phyloP scores from a whole-genome alignment of 2,329 filamentous ascomycete genomes.

The Penicillium sp. region DNA sequence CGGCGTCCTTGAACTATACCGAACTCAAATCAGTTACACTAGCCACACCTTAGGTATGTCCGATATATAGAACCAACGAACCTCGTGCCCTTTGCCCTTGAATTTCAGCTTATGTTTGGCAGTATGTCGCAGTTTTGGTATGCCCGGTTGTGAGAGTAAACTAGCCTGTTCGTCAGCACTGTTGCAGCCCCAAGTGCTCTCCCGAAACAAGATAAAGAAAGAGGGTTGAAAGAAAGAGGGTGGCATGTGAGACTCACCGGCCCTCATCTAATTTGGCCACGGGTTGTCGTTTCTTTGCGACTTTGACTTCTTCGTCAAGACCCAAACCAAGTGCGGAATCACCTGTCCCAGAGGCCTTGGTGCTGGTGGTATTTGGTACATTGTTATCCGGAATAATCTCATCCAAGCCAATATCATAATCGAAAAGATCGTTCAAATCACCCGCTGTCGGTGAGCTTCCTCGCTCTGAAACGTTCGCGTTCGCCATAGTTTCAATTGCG shows the following conservation, averaged over 20 bases:
- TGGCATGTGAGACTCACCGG: conserved; percentile 48
- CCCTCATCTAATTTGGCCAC: conserved; percentile 83
- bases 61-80: conserved; percentile 29
- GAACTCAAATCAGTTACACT: conserved; percentile 8
- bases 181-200: not conserved
- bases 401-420: conserved; percentile 65
- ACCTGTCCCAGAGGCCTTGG: conserved; percentile 18
- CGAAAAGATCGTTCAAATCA: conserved; percentile 66
- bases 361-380: conserved; percentile 12
- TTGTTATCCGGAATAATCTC: conserved; percentile 45
- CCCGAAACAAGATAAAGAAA: not conserved
- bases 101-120: conserved; percentile 69
- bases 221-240: not conserved
- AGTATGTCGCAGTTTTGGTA: conserved; percentile 73
- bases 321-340: conserved; percentile 61
- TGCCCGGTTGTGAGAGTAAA: conserved; percentile 77
- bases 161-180: conserved; percentile 42
- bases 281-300: conserved; percentile 73
- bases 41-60: not conserved
- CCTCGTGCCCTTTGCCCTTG: conserved; percentile 93
- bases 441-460: conserved; percentile 32
- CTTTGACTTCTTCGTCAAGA: conserved; percentile 80
- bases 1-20: conserved; percentile 74
- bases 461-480: conserved; percentile 9
- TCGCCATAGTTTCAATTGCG: not conserved